Conservation (phyloP, 2,329 filamentous ascomycete genomes). For the Esteya vermicola region DNA sequence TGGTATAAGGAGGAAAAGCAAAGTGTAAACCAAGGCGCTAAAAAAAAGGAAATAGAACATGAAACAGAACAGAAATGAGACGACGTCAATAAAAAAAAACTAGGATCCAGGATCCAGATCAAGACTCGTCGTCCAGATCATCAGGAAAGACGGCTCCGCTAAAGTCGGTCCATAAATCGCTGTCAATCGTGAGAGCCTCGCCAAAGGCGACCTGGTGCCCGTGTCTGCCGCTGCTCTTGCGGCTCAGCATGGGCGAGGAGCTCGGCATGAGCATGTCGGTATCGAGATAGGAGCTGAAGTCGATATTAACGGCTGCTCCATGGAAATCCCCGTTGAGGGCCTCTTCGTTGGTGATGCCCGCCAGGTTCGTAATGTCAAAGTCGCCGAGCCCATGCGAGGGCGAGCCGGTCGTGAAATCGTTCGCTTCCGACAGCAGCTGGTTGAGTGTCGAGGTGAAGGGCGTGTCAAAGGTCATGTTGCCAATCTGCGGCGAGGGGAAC, state of each 20-base stretch:
- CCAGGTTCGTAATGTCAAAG: slow-evolving; percentile 27
- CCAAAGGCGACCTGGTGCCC: slow-evolving; percentile 12
- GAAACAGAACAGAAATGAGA: not conserved
- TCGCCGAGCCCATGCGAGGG: slow-evolving; percentile 24
- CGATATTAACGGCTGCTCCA: slow-evolving; percentile 17
- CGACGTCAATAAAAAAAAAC: too few relatives aligned
- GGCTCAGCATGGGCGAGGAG: slow-evolving; percentile 27
- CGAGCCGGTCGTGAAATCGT: slow-evolving; percentile 26
- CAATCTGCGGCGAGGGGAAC: slow-evolving; percentile 16
- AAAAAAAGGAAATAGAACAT: not conserved
- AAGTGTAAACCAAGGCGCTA: not conserved
- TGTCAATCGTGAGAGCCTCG: slow-evolving; percentile 9
- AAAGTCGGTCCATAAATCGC: slow-evolving; percentile 13
- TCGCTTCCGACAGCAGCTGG: slow-evolving; percentile 45
- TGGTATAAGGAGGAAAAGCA: not conserved
- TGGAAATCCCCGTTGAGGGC: slow-evolving; percentile 13
- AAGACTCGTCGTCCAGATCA: not conserved
- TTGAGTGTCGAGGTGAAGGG: slow-evolving; percentile 50
- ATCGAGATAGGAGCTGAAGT: slow-evolving; percentile 33
- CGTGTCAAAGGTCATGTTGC: slow-evolving; percentile 28
- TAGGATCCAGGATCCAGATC: not conserved
- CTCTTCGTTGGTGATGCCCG: slow-evolving; percentile 22
- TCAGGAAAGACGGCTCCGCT: slow-evolving; percentile 4
- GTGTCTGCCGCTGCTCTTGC: slow-evolving; percentile 2
- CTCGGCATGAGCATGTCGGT: slow-evolving; percentile 33